Evolutionary conservation across 2,329 filamentous ascomycete genomes (phyloP).

Genomic region (Penicillium vulpinum): DNA sequence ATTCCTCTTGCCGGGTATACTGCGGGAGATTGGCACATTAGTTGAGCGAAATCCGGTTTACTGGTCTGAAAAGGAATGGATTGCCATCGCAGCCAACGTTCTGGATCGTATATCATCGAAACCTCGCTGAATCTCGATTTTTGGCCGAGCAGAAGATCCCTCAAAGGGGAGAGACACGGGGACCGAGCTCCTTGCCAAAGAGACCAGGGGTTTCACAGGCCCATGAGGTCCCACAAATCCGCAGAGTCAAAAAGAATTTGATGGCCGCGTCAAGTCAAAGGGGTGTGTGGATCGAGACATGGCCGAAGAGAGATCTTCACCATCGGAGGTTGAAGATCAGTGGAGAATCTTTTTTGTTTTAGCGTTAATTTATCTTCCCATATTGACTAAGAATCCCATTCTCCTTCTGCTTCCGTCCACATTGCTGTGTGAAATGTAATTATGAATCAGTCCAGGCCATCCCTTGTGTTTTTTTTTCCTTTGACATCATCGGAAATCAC

Average conservation of each 20-base stretch:
- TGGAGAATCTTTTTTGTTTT: conserved; percentile 7
- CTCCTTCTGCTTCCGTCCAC: not conserved
- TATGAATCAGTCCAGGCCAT: conserved; percentile 1
- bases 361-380: not conserved
- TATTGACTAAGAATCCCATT: not conserved
- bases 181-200: conserved; percentile 4
- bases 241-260: conserved; percentile 7
- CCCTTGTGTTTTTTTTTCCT: conserved; percentile 2
- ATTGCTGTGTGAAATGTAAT: not conserved
- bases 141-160: not conserved
- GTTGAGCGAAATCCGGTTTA: not conserved
- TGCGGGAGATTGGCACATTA: conserved; percentile 1
- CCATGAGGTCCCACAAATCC: conserved; percentile 9
- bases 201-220: conserved; percentile 10
- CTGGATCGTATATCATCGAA: conserved; percentile 1
- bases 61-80: not conserved
- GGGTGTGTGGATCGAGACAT: not conserved
- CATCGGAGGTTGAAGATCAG: conserved; percentile 8
- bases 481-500: conserved; percentile 8
- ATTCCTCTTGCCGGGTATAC: not conserved
- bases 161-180: conserved; percentile 2
- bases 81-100: not conserved
- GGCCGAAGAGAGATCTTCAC: conserved; percentile 3
- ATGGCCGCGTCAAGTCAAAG: not conserved
- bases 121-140: not conserved